These are phyloP conservation scores for Oryza longistaminata DNA, from an alignment of 176 grass and related monocot genomes.

Conservation along the genomic window DNA sequence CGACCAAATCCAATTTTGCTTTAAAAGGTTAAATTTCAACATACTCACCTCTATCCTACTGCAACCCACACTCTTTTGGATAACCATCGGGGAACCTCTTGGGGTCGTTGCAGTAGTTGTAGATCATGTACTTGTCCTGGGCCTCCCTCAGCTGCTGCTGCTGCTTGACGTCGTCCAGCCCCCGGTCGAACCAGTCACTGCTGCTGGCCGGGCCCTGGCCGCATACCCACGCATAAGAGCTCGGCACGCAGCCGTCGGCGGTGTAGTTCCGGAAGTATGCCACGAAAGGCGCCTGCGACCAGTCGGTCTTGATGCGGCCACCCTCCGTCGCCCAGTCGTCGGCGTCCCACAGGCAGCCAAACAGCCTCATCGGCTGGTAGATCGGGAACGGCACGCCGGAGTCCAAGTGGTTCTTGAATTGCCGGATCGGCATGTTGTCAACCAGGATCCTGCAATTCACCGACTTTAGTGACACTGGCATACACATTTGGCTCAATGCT, in stretches of 20 bases:
- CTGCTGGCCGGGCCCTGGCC: conserved; percentile 12
- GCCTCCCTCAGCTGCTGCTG: conserved; percentile 40
- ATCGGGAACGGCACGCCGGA: conserved; percentile 47
- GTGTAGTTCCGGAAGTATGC: conserved; percentile 49
- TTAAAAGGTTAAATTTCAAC: not conserved
- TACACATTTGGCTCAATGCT: not conserved
- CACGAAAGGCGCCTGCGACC: conserved; percentile 51
- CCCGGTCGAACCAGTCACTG: conserved; percentile 32
- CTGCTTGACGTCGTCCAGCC: conserved; percentile 18
- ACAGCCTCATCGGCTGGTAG: conserved; percentile 49
- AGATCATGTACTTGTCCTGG: conserved; percentile 47
- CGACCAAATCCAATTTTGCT: not conserved
- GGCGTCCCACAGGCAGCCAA: conserved; percentile 48
- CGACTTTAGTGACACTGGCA: not conserved
- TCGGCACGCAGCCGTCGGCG: conserved; percentile 28
- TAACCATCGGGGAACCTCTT: conserved; percentile 47
- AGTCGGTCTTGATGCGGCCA: conserved; percentile 55
- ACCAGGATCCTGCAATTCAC: conserved; percentile 49
- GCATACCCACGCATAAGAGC: conserved; percentile 29
- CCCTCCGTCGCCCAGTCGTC: conserved; percentile 55
- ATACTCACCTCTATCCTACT: conserved; percentile 18
- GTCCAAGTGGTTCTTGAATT: conserved; percentile 50
- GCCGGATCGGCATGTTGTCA: conserved; percentile 42
- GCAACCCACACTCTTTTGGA: conserved; percentile 44
- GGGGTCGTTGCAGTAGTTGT: conserved; percentile 49